Conservation (phyloP, 192 early-diverging fungal genomes). For the Powellomyces hirtus region DNA sequence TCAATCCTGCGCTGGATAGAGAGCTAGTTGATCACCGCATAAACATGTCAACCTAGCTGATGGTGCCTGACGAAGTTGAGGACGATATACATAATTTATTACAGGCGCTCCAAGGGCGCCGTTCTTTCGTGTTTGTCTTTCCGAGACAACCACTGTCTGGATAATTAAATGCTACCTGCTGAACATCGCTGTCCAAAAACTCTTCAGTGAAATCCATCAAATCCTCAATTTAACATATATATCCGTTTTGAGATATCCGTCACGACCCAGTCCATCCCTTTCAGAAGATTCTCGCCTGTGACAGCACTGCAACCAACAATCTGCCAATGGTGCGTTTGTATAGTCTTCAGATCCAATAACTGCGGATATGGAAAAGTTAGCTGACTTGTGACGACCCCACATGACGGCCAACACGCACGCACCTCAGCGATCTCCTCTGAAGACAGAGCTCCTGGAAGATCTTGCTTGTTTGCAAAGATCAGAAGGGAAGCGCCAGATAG, state of each 20-base stretch:
- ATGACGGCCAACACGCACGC: neutral
- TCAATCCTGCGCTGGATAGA: neutral
- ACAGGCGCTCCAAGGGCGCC: too few relatives aligned
- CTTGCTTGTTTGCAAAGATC: constrained; percentile 98
- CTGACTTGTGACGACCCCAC: neutral
- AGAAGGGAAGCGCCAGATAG: constrained; percentile 90
- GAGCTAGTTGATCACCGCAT: too few relatives aligned
- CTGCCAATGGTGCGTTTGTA: constrained; percentile 89
- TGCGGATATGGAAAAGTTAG: constrained; percentile 15
- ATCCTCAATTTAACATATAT: constrained; percentile 42
- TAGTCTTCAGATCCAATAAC: constrained; percentile 66
- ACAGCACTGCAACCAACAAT: constrained; percentile 90
- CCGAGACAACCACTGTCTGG: too few relatives aligned
- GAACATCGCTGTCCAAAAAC: too few relatives aligned
- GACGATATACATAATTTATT: too few relatives aligned
- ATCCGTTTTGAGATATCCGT: constrained; percentile 86
- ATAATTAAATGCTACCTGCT: too few relatives aligned
- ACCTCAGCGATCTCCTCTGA: constrained; percentile 71
- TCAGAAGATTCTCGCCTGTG: constrained; percentile 77
- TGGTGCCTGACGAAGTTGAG: too few relatives aligned
- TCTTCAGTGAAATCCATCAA: too few relatives aligned
- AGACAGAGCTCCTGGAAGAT: constrained; percentile 78
- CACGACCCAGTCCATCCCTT: constrained; percentile 94
- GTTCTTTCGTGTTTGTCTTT: too few relatives aligned
- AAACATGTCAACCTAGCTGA: too few relatives aligned